Evolutionary conservation across 345 rosid species (phyloP), one percentile per base, ranked within the genome.

Genomic region (Laguncularia racemosa): DNA sequence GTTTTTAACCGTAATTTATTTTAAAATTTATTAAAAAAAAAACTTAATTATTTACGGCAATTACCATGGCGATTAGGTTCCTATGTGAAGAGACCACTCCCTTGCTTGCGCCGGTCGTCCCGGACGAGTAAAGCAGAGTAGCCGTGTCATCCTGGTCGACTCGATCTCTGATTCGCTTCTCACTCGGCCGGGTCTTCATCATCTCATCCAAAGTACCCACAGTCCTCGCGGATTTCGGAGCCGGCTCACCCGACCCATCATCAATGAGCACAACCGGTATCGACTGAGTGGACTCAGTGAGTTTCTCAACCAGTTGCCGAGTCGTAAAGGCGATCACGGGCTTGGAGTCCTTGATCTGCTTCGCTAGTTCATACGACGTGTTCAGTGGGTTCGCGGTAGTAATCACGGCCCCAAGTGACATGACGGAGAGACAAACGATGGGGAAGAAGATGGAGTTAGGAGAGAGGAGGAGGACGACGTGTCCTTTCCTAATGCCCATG

Each of bases 391-490:
- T 91, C 15, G 86, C 76, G 60, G 96, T 85, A 68, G 91, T 91
- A 75, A 92, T 84, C 23, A 92, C 56, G 21, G 98, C 97, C 53
- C 97, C 98, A 28, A 92, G 78, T 2, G 95, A 92, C 95, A 92
- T 81, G 16, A 89, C 95, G 58, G 98, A 81, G 74, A 89, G 95
- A 57, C 91, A 89, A n/a, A 89, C 86, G 58, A 89, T 57, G 28
- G 98, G 98, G 79, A 92, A 89, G 64, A 71, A 71, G 55, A 92
- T 72, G 52, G 98, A 92, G 67, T 92, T 92, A 0, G 98, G 95
- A 6, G 98, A 84, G 58, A 92, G 93, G 63, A 89, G 83, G 55
- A 89, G 84, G 68, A 92, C 58, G 57, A 89, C 95, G 50, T 86
- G 64, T 14, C 96, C 96, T 45, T 92, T 92, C 45, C 91, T 84